Conservation (phyloP, 2,329 filamentous ascomycete genomes). For the Alternaria arborescens region DNA sequence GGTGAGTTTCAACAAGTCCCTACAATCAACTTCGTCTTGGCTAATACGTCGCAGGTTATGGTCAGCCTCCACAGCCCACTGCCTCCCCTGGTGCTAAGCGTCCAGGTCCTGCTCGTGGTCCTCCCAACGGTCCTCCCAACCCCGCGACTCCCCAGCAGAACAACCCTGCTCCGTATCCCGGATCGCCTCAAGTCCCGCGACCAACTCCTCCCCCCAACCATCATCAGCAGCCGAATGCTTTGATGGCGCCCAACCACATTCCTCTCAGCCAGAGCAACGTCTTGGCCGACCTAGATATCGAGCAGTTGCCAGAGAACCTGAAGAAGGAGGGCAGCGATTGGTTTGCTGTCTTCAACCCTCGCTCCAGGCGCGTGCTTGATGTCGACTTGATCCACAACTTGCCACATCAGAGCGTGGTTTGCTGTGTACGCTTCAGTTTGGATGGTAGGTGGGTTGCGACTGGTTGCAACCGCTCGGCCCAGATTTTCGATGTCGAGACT, state of each 20-base stretch:
- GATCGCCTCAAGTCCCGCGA: constrained; percentile 83
- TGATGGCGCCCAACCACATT: constrained; percentile 42
- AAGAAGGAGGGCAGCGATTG: constrained; percentile 93
- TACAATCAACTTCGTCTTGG: constrained; percentile 4
- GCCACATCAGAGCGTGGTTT: constrained; percentile 93
- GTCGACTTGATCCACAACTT: constrained; percentile 94
- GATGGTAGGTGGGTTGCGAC: constrained; percentile 97
- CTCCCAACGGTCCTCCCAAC: constrained; percentile 63
- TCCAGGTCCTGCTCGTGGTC: constrained; percentile 68
- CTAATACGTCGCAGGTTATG: constrained; percentile 67
- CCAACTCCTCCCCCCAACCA: constrained; percentile 70
- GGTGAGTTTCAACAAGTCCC: constrained; percentile 55
- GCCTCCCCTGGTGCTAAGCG: constrained; percentile 86
- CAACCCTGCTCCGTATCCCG: constrained; percentile 84
- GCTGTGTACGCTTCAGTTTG: constrained; percentile 95
- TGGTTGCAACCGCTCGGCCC: constrained; percentile 97
- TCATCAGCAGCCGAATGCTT: constrained; percentile 49
- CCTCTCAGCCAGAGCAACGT: constrained; percentile 68
- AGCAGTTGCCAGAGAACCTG: constrained; percentile 81
- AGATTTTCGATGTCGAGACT: constrained; percentile 92
- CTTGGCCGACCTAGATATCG: constrained; percentile 85
- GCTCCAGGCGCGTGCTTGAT: constrained; percentile 86
- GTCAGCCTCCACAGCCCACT: constrained; percentile 82
- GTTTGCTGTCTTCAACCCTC: constrained; percentile 97
- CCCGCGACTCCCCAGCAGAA: constrained; percentile 93